These are phyloP conservation scores for Rhodamnia rubescens DNA, from an alignment of 345 rosid species.

Conservation along the genomic window DNA sequence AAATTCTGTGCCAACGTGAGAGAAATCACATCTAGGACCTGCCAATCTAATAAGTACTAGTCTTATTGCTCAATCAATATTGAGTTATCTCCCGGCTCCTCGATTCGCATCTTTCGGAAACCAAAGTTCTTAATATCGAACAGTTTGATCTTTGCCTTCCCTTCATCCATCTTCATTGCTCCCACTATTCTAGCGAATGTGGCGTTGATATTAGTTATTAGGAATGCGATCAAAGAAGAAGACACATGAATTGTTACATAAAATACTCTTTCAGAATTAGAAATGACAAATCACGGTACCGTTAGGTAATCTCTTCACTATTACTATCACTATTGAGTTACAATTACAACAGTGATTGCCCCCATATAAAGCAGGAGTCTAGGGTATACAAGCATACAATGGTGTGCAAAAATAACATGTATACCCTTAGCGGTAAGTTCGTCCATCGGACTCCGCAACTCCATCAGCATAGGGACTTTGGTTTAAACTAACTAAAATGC, in stretches of 20 bases:
- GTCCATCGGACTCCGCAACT: neutral
- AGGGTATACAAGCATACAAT: neutral
- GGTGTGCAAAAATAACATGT: neutral
- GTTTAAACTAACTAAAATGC: neutral
- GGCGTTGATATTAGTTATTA: neutral
- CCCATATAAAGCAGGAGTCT: neutral
- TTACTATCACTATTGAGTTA: neutral
- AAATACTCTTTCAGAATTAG: neutral
- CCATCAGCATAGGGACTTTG: neutral
- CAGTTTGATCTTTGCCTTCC: too few species aligned
- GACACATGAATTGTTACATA: accelerated
- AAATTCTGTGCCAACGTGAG: neutral
- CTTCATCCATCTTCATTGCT: too few species aligned
- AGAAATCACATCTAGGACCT: neutral
- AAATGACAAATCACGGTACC: neutral
- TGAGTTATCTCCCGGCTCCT: neutral
- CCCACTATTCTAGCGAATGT: neutral
- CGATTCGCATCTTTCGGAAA: neutral
- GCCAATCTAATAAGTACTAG: neutral
- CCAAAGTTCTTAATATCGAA: accelerated
- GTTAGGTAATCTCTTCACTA: neutral
- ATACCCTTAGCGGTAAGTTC: neutral
- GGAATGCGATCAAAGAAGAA: neutral
- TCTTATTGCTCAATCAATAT: neutral
- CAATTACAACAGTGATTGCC: neutral